Evolutionary conservation across 495 filamentous ascomycete genomes (phyloP).

Genomic region (Tuber magnatum): DNA sequence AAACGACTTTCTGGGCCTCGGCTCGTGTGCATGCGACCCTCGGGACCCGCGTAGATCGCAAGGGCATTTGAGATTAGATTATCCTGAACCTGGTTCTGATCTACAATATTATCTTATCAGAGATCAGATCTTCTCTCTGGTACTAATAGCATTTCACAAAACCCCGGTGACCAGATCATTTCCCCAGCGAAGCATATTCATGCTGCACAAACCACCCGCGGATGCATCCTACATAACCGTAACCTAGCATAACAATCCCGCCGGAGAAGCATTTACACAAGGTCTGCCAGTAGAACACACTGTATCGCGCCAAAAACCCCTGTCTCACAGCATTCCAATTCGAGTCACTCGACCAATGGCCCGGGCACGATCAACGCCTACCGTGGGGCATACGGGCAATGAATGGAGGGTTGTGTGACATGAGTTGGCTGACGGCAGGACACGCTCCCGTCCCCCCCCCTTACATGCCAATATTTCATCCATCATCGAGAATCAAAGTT

Average conservation of each 20-base stretch:
- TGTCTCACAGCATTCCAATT: neutral
- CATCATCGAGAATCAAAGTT: neutral
- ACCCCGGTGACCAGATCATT: neutral
- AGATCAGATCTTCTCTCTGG: neutral
- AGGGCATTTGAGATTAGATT: neutral
- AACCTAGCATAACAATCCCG: neutral
- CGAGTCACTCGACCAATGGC: neutral
- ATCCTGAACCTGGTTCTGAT: neutral
- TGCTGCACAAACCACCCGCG: neutral
- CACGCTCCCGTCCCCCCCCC: neutral
- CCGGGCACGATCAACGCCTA: neutral
- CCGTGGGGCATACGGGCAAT: neutral
- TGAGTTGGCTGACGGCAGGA: neutral
- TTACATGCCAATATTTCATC: neutral
- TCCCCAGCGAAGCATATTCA: neutral
- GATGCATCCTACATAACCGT: neutral
- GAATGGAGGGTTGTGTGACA: neutral
- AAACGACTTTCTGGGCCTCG: neutral
- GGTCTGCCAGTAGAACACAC: neutral
- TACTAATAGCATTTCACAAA: neutral
- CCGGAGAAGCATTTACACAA: neutral
- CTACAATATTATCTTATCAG: neutral
- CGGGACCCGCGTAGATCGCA: neutral
- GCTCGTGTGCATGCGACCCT: neutral
- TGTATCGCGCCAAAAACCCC: neutral